Evolutionary conservation across 768 basidiomycete genomes (phyloP).

Genomic region (Sutorius australiensis): DNA sequence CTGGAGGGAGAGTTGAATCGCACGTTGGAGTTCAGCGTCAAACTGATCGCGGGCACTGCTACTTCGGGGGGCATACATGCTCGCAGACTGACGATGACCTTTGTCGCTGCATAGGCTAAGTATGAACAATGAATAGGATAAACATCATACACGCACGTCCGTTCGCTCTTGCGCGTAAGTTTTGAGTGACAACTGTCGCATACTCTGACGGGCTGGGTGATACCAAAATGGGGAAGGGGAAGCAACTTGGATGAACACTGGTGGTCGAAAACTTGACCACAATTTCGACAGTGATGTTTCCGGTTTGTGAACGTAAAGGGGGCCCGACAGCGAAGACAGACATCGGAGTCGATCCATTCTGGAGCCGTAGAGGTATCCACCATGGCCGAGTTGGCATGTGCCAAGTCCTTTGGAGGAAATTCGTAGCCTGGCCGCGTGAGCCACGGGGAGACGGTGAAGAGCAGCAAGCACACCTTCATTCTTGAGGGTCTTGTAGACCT

Average conservation of each 20-base stretch:
- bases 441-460: not conserved
- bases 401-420: conserved; percentile 78
- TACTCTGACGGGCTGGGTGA: conserved; percentile 87
- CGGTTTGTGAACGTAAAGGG: conserved; percentile 93
- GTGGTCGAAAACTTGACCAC: conserved; percentile 95
- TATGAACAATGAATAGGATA: not conserved
- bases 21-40: conserved; percentile 89
- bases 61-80: conserved; percentile 51
- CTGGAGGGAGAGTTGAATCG: conserved; percentile 86
- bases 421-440: conserved; percentile 53
- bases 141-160: conserved; percentile 37
- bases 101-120: conserved; percentile 35
- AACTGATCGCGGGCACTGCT: conserved; percentile 57
- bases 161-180: conserved; percentile 61
- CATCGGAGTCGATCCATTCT: conserved; percentile 95
- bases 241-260: conserved; percentile 83
- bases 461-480: conserved; percentile 57
- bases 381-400: conserved; percentile 73
- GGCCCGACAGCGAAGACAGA: conserved; percentile 89
- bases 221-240: conserved; percentile 89
- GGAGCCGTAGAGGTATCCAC: conserved; percentile 90
- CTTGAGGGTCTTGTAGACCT: conserved; percentile 74
- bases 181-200: conserved; percentile 90
- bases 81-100: conserved; percentile 52
- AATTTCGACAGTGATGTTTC: conserved; percentile 98